Evolutionary conservation across 1,284 basidiomycete species (phyloP).

Genomic region (Termitomyces sp.): DNA sequence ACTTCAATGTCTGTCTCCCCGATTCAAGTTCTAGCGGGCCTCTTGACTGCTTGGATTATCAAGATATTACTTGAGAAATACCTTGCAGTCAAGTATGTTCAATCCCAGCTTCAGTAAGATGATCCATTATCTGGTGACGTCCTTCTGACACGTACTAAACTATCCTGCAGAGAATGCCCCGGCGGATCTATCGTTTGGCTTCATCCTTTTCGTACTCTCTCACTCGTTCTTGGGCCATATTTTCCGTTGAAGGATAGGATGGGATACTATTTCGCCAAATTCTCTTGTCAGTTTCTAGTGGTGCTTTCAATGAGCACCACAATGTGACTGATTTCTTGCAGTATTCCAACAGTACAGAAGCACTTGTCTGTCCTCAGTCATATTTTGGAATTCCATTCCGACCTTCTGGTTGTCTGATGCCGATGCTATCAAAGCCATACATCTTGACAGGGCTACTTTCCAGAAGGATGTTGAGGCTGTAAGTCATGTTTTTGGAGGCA

Average conservation of each 20-base stretch:
- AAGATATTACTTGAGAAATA: slow-evolving; percentile 15
- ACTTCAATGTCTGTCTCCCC: slow-evolving; percentile 9
- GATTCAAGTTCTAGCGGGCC: slow-evolving; percentile 9
- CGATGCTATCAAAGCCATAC: slow-evolving; percentile 33
- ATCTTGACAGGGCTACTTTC: slow-evolving; percentile 29
- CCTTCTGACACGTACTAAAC: neutral
- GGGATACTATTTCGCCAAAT: slow-evolving; percentile 30
- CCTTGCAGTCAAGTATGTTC: slow-evolving; percentile 7
- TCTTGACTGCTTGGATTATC: slow-evolving; percentile 13
- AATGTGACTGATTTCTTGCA: slow-evolving; percentile 13
- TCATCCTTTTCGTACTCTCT: slow-evolving; percentile 25
- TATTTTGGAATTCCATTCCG: slow-evolving; percentile 23
- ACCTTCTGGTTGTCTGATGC: slow-evolving; percentile 39
- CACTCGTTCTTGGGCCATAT: slow-evolving; percentile 22
- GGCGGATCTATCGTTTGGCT: slow-evolving; percentile 26
- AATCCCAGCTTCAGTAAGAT: slow-evolving; percentile 11
- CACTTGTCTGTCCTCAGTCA: slow-evolving; percentile 33
- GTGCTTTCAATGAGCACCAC: neutral
- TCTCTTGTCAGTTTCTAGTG: slow-evolving; percentile 26
- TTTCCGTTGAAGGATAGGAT: slow-evolving; percentile 32
- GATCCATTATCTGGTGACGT: no score
- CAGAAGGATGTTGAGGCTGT: slow-evolving; percentile 33
- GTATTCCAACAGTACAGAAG: slow-evolving; percentile 33
- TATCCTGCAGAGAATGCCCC: slow-evolving; percentile 18
- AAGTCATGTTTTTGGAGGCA: slow-evolving; percentile 6